phyloP scores from a whole-genome alignment of 139 green algal species.

The Spirogloea muscicola region DNA sequence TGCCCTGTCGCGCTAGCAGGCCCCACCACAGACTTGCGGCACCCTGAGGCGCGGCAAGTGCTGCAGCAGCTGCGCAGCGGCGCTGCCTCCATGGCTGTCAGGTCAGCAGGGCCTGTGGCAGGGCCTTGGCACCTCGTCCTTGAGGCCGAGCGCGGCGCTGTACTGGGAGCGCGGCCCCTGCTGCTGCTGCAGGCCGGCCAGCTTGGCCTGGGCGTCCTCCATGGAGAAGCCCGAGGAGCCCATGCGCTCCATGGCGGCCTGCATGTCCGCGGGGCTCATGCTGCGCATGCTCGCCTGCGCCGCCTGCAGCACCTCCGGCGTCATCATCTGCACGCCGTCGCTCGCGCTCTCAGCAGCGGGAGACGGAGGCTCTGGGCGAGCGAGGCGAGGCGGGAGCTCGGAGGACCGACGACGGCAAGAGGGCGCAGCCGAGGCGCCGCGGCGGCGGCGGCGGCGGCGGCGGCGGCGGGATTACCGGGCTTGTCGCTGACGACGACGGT shows the following conservation, averaged over 20 bases:
- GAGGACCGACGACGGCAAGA: neutral
- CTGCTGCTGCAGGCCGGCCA: no score
- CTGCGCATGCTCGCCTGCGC: slow-evolving; percentile 20
- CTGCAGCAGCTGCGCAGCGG: no score
- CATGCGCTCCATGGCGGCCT: slow-evolving; percentile 6
- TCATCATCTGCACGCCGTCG: slow-evolving; percentile 22
- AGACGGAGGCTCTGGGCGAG: no score
- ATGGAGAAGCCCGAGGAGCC: neutral
- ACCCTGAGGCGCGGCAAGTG: no score
- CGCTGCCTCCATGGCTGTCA: no score
- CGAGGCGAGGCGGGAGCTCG: neutral
- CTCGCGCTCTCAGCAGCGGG: neutral
- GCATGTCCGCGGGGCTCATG: slow-evolving; percentile 31
- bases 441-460: no score
- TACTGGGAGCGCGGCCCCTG: slow-evolving; percentile 15
- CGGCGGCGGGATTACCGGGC: no score
- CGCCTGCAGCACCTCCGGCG: slow-evolving; percentile 22
- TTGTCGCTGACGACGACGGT: no score
- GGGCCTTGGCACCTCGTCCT: slow-evolving; percentile 30
- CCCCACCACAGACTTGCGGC: no score
- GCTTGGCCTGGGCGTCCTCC: no score
- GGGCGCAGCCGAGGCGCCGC: no score
- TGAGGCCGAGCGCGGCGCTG: slow-evolving; percentile 8
- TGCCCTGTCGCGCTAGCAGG: slow-evolving; percentile 27
- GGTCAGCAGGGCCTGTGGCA: no score